Conservation (phyloP, 805 yeast species). For the Zygosaccharomyces rouxii region DNA sequence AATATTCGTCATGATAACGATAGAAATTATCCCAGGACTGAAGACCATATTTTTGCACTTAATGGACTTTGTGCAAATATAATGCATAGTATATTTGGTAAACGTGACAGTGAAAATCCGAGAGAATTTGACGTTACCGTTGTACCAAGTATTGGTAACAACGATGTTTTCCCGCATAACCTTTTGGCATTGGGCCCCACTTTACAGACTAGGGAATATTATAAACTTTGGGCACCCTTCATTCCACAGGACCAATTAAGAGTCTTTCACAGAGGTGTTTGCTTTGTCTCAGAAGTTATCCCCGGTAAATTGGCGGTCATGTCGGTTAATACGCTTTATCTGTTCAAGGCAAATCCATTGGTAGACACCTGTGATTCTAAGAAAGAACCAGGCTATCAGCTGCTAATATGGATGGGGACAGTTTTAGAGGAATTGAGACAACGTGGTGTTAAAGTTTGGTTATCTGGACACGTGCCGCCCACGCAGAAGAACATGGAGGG, state of each 20-base stretch:
- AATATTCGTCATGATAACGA: slow-evolving; percentile 83
- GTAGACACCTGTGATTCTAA: slow-evolving; percentile 72
- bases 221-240: slow-evolving; percentile 65
- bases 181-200: slow-evolving; percentile 84
- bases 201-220: slow-evolving; percentile 75
- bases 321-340: slow-evolving; percentile 72
- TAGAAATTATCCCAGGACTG: slow-evolving; percentile 68
- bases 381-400: slow-evolving; percentile 75
- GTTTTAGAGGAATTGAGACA: slow-evolving; percentile 67
- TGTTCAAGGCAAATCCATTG: slow-evolving; percentile 72
- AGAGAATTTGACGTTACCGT: slow-evolving; percentile 45
- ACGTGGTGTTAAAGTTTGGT: slow-evolving; percentile 79
- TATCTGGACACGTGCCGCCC: slow-evolving; percentile 87
- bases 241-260: slow-evolving; percentile 76
- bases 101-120: slow-evolving; percentile 42
- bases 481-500: slow-evolving; percentile 70
- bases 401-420: slow-evolving; percentile 73
- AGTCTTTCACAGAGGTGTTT: slow-evolving; percentile 68
- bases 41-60: slow-evolving; percentile 62
- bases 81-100: slow-evolving; percentile 51
- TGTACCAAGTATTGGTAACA: slow-evolving; percentile 76
- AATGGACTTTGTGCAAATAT: slow-evolving; percentile 53
- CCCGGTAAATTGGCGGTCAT: slow-evolving; percentile 74
- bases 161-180: slow-evolving; percentile 87
- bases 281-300: slow-evolving; percentile 70